Base-by-base conservation (phyloP, 1,284 basidiomycete genomes). In the Agroathelia rolfsii region DNA sequence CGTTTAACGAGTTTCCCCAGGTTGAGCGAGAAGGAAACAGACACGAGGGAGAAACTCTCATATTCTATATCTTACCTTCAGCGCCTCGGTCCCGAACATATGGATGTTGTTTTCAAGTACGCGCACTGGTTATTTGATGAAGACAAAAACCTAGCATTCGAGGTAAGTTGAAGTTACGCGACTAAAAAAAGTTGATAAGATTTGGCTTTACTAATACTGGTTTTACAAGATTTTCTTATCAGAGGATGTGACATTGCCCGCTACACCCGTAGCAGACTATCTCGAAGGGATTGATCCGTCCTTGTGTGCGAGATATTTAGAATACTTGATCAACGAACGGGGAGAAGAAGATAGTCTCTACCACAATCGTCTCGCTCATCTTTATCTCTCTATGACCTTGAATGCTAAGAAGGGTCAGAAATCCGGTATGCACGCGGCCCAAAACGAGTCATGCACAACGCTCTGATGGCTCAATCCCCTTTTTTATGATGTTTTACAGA, bases 61-160 rank as follows among this genome's bases (percentile, higher is more conserved):
- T 89, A 90, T 2, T 90, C 88, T 0, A 78, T 97, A 21, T 69
- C 71, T 12, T 99, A 99, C 53, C 66, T 99, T 5, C 89, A 93
- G 52, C 88, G 90, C 49, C 66, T 98, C 1, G 89, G 90, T 5
- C 71, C 84, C 0, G 74, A 81, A 41, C 70, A 93, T 48, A 46
- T 92, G 20, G 61, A 79, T 14, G 76, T 86, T 39, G 80, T 94
- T 19, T 85, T 94, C 46, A 66, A 78, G 19, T 75, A 74, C 3
- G 73, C 88, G 0, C 66, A 73, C 23, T 97, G 93, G 94, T 69
- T 95, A 6, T 82, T 96, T 37, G 69, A 81, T 24, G 65, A 72
- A 24, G 74, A 92, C 44, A 58, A 65, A 1, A 64, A 74, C 23
- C 75, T 81, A 52, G 89, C 72, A 1, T 78, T 94, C 40, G 71